These are phyloP conservation scores for Mycena crocata DNA, from an alignment of 768 basidiomycete species.

Conservation along the genomic window DNA sequence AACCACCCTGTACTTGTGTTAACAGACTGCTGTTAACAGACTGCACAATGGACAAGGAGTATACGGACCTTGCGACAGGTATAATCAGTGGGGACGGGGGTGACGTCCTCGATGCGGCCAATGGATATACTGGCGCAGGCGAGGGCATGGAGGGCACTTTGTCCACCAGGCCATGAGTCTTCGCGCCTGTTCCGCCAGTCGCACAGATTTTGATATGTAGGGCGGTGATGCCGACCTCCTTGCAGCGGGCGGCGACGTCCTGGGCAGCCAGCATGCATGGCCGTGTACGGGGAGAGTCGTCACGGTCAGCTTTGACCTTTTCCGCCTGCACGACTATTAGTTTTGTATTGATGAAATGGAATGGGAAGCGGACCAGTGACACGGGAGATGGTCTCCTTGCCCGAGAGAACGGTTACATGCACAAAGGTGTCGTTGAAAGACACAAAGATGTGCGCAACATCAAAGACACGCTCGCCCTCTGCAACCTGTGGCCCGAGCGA, in stretches of 20 bases:
- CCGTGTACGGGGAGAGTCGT: conserved; percentile 98
- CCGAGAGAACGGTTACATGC: conserved; percentile 98
- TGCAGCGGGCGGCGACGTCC: conserved; percentile 95
- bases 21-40: neutral
- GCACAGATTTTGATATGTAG: conserved; percentile 99
- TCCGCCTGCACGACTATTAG: conserved; percentile 66
- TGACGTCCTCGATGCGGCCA: conserved; percentile 98
- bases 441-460: conserved; percentile 98
- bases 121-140: conserved; percentile 99
- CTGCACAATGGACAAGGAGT: conserved; percentile 8
- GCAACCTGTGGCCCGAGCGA: conserved; percentile 95
- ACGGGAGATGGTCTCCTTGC: conserved; percentile 98
- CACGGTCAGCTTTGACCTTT: conserved; percentile 99
- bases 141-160: conserved; percentile 96
- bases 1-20: conserved; percentile 95
- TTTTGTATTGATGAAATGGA: neutral
- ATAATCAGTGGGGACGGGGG: conserved; percentile 96
- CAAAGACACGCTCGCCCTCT: conserved; percentile 97
- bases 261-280: conserved; percentile 99
- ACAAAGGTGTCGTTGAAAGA: conserved; percentile 99
- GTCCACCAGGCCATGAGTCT: conserved; percentile 98
- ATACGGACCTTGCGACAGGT: conserved; percentile 90
- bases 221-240: conserved; percentile 98
- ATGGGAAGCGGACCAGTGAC: conserved; percentile 80
- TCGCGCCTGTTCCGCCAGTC: conserved; percentile 98